phyloP scores from a whole-genome alignment of 331 rosid species.

The Quercus phellos region DNA sequence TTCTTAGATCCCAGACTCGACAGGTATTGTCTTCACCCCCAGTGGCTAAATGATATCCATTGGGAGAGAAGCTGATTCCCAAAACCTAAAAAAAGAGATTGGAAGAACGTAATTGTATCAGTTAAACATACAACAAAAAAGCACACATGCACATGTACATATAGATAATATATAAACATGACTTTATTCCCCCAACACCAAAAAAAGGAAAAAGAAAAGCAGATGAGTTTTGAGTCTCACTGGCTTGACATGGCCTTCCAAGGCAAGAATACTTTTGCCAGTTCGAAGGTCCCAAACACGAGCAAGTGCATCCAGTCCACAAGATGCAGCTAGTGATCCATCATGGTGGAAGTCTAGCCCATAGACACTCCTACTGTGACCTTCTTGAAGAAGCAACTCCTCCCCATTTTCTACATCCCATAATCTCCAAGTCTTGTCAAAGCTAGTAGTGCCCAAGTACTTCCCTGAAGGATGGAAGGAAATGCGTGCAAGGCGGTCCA shows the following conservation, averaged over 20 bases:
- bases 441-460: slow-evolving; percentile 90
- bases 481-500: slow-evolving; percentile 90
- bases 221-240: slow-evolving; percentile 36
- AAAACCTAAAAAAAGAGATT: slow-evolving; percentile 50
- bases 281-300: slow-evolving; percentile 97
- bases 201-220: background rate
- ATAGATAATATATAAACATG: background rate
- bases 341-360: slow-evolving; percentile 76
- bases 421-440: slow-evolving; percentile 94
- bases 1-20: slow-evolving; percentile 88
- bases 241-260: slow-evolving; percentile 95
- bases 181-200: background rate
- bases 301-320: slow-evolving; percentile 83
- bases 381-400: slow-evolving; percentile 96
- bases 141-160: background rate
- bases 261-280: slow-evolving; percentile 84
- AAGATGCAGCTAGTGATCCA: slow-evolving; percentile 90
- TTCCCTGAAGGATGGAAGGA: slow-evolving; percentile 94
- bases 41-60: slow-evolving; percentile 84
- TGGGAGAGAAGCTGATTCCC: slow-evolving; percentile 79
- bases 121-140: background rate
- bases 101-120: background rate
- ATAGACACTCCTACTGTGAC: slow-evolving; percentile 86
- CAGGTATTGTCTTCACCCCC: slow-evolving; percentile 96
- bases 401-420: slow-evolving; percentile 88